These are phyloP conservation scores for Sporobolomyces roseus DNA, from an alignment of 768 basidiomycete species.

Conservation along the genomic window DNA sequence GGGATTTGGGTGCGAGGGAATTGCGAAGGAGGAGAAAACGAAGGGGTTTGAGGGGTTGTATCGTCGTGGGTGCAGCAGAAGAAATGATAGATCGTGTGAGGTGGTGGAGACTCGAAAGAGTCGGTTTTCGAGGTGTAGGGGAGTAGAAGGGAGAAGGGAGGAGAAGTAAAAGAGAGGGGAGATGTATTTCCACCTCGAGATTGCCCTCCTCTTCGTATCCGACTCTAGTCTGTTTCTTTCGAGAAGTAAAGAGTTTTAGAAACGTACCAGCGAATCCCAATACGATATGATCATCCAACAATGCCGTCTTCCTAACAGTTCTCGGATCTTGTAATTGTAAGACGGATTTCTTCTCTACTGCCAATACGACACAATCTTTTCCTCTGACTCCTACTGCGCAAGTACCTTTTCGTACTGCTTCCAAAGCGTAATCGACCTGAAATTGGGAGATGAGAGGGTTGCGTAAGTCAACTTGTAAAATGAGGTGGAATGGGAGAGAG, in stretches of 20 bases:
- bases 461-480: too few species aligned
- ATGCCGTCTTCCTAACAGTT: conserved; percentile 94
- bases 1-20: background rate
- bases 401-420: conserved; percentile 94
- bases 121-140: too few species aligned
- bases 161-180: too few species aligned
- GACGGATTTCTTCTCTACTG: conserved; percentile 98
- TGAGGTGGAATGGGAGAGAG: conserved; percentile 21
- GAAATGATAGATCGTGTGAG: too few species aligned
- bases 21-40: background rate
- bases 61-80: too few species aligned
- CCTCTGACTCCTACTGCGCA: conserved; percentile 97
- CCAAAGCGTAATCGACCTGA: conserved; percentile 97
- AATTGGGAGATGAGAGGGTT: conserved; percentile 5
- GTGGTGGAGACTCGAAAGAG: too few species aligned
- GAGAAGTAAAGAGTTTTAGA: too few species aligned
- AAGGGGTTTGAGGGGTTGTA: background rate
- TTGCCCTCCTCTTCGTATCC: too few species aligned
- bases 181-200: too few species aligned
- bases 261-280: conserved; percentile 86
- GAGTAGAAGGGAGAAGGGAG: too few species aligned
- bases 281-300: conserved; percentile 96
- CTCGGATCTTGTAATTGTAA: conserved; percentile 96
- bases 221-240: too few species aligned
- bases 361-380: conserved; percentile 87